Percentiles rank a stretch among this genome's conserved stretches.
Evolutionary conservation across 2,329 filamentous ascomycete genomes (phyloP).

Genomic region (Ophiobolus disseminans): DNA sequence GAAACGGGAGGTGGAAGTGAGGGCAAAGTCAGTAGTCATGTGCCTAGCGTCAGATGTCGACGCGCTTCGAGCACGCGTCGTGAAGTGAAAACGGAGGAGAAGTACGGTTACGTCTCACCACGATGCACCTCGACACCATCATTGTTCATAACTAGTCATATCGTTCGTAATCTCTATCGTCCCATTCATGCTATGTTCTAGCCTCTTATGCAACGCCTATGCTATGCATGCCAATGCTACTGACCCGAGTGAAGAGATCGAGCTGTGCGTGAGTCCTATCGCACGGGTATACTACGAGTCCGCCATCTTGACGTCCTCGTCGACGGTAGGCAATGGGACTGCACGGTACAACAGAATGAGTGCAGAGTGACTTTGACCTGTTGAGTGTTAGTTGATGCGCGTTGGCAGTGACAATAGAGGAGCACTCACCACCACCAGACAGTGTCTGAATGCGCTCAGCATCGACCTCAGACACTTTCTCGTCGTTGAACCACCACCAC

Average conservation of each 20-base stretch:
- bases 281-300: slow-evolving; percentile 17
- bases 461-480: slow-evolving; percentile 92
- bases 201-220: slow-evolving; percentile 41
- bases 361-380: slow-evolving; percentile 78
- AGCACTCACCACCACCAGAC: slow-evolving; percentile 76
- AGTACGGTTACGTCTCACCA: slow-evolving; percentile 3
- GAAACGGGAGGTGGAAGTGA: slow-evolving; percentile 4
- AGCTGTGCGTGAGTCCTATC: slow-evolving; percentile 9
- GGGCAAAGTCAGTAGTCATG: slow-evolving; percentile 1
- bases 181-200: slow-evolving; percentile 7
- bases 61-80: slow-evolving; percentile 21
- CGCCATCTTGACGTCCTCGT: slow-evolving; percentile 51
- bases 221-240: slow-evolving; percentile 21
- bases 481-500: slow-evolving; percentile 99
- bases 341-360: slow-evolving; percentile 81
- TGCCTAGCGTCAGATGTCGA: slow-evolving; percentile 24
- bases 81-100: slow-evolving; percentile 25
- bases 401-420: not conserved
- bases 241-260: slow-evolving; percentile 14
- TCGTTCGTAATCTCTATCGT: not conserved
- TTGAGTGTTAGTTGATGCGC: slow-evolving; percentile 20
- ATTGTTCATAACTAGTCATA: slow-evolving; percentile 27
- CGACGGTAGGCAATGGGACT: slow-evolving; percentile 69
- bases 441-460: slow-evolving; percentile 89
- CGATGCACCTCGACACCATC: slow-evolving; percentile 14